These are phyloP conservation scores for Schizochytrium sp. DNA, from an alignment of 108 stramenopile species.

Conservation along the genomic window DNA sequence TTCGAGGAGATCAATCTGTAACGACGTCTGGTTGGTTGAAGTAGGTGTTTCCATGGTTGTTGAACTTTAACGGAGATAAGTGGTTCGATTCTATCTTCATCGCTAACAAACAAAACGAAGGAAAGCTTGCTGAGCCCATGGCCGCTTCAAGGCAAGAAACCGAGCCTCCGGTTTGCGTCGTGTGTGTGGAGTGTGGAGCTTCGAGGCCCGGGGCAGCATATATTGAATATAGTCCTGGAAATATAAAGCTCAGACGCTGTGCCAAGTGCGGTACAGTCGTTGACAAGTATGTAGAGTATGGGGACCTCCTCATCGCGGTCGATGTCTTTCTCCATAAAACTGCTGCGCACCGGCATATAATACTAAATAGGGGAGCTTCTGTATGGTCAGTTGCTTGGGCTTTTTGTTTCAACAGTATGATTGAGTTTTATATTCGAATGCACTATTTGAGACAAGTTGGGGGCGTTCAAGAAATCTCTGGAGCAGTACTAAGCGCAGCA, in stretches of 20 bases:
- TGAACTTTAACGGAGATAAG: too few species aligned
- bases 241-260: constrained; percentile 56
- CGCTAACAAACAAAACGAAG: too few species aligned
- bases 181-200: constrained; percentile 40
- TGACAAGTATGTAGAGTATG: constrained; percentile 59
- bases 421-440: constrained; percentile 55
- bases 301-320: constrained; percentile 18
- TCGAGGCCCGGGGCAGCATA: neutral
- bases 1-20: too few species aligned
- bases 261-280: constrained; percentile 28
- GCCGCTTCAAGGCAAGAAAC: too few species aligned
- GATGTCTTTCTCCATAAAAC: constrained; percentile 50
- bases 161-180: too few species aligned
- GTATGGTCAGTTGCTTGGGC: neutral
- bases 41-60: too few species aligned
- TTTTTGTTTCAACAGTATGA: constrained; percentile 45
- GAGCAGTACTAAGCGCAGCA: too few species aligned
- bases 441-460: neutral
- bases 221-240: constrained; percentile 47
- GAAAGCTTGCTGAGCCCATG: too few species aligned
- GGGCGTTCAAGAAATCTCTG: neutral
- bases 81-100: too few species aligned
- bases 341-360: constrained; percentile 33
- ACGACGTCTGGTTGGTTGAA: too few species aligned
- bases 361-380: neutral